A percentile compares a stretch with the other conserved stretches of the same genome.
These are phyloP conservation scores for Heterobasidion parviporum DNA, from an alignment of 1,284 basidiomycete genomes.

Conservation along the genomic window DNA sequence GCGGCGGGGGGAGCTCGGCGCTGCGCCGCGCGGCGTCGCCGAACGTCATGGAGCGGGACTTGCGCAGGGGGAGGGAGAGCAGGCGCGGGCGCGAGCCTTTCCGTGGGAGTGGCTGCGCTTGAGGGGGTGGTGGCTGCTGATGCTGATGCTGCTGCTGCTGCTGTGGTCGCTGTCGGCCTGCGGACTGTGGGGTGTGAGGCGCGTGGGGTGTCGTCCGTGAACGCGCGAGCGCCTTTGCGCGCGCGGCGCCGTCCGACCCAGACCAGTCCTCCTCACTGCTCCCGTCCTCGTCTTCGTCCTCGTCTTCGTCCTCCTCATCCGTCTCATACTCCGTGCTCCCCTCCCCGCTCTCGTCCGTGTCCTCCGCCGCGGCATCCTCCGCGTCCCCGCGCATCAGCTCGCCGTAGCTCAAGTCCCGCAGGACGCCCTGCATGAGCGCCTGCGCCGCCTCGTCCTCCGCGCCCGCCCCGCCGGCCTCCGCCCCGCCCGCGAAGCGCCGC, in stretches of 20 bases:
- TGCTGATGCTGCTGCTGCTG: neutral
- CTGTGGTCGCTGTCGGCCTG: neutral
- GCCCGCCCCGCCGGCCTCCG: constrained; percentile 43
- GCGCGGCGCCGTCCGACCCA: neutral
- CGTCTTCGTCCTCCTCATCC: constrained; percentile 10
- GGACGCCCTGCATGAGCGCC: constrained; percentile 70
- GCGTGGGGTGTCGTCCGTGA: neutral
- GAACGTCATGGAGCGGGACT: constrained; percentile 11
- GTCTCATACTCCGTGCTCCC: constrained; percentile 20
- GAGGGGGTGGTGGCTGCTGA: neutral
- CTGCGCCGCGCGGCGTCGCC: neutral
- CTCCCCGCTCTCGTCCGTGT: constrained; percentile 28
- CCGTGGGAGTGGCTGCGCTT: neutral
- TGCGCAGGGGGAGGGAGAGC: constrained; percentile 11
- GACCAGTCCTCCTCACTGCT: neutral
- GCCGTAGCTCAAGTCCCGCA: constrained; percentile 73
- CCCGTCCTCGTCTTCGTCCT: constrained; percentile 18
- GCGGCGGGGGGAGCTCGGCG: constrained; percentile 5
- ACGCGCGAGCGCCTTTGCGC: neutral
- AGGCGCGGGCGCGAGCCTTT: constrained; percentile 8
- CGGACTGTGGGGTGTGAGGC: neutral
- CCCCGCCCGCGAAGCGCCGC: constrained; percentile 54
- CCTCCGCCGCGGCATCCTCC: constrained; percentile 70
- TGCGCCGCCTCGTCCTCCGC: constrained; percentile 75
- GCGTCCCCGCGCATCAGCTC: constrained; percentile 73